Evolutionary conservation across 495 filamentous ascomycete species (phyloP), one percentile per base, ranked within the genome.

Genomic region (Astrocystis sublimbata): DNA sequence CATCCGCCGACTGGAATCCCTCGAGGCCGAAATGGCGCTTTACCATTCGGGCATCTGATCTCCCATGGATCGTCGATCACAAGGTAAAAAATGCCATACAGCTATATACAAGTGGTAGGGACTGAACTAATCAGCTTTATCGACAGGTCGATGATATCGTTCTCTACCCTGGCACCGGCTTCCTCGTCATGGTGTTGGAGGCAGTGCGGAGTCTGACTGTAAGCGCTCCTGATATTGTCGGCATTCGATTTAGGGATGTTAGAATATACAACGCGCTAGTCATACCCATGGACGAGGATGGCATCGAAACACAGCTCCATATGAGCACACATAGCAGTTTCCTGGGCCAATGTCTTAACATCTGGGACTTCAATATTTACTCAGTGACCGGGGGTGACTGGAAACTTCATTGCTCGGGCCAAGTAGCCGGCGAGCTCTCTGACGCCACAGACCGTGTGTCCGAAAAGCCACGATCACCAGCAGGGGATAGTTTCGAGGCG

Each of bases 31-130:
- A 67, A 21, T 85, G 81, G 79, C 60, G 77, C 6, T 74, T 74
- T 15, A 64, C 73, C 1, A 41, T 85, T 1, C 65, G 69, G 6
- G 51, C 71, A 0, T 53, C 52, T 6, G 72, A 79, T 28, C 60
- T 78, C 7, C 78, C 80, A 1, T 85, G 83, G 83, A 30, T 82
- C 5, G n/a, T 61, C 4, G 78, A 82, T 50, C 82, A 85, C 60
- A 45, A 67, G 57, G 55, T 66, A 58, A 70, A 15, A 42, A 4
- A 42, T 5, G 12, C 40, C n/a, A 13, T 42, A 13, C 9, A 15
- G n/a, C 40, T 6, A 42, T 6, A 53, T 13, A 17, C 24, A 19
- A 53, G 4, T 31, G 23, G 10, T 7, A 53, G 6, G 13, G 8
- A 9, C n/a, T n/a, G n/a, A n/a, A n/a, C n/a, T n/a, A n/a, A n/a